phyloP scores from a whole-genome alignment of 2,329 filamentous ascomycete genomes.

The Aspergillus tubingensis region DNA sequence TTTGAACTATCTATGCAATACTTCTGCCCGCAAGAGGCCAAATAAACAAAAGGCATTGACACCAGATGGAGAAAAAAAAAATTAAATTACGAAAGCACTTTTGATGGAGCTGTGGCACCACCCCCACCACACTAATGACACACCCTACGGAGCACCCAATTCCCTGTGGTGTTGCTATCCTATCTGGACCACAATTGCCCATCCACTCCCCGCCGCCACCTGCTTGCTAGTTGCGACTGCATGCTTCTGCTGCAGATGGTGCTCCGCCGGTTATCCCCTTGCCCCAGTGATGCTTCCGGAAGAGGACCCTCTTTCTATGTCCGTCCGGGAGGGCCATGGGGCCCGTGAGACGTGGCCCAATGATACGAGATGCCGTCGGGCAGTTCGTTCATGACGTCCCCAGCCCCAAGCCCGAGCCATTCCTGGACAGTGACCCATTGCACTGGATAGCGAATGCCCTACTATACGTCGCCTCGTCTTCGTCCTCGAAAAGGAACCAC shows the following conservation, averaged over 20 bases:
- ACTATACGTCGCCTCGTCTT: conserved; percentile 41
- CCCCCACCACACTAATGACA: conserved; percentile 24
- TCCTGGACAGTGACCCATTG: conserved; percentile 30
- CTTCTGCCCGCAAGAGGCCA: neutral
- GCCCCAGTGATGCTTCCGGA: conserved; percentile 30
- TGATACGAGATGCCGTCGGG: conserved; percentile 32
- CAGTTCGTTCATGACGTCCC: conserved; percentile 38
- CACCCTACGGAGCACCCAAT: conserved; percentile 24
- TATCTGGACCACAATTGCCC: conserved; percentile 20
- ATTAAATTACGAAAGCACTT: conserved; percentile 4
- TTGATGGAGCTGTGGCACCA: conserved; percentile 29
- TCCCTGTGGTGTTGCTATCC: conserved; percentile 27
- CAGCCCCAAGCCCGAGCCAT: conserved; percentile 32
- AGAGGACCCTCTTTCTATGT: conserved; percentile 23
- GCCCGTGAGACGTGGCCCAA: conserved; percentile 47
- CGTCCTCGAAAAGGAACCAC: conserved; percentile 27
- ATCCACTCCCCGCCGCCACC: conserved; percentile 24
- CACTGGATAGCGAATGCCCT: conserved; percentile 30
- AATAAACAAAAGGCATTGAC: conserved; percentile 12
- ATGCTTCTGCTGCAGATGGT: conserved; percentile 32
- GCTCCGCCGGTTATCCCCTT: conserved; percentile 28
- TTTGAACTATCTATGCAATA: neutral
- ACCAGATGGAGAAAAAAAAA: neutral
- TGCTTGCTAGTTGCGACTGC: conserved; percentile 31
- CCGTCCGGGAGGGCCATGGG: conserved; percentile 30